Evolutionary conservation across 352 stramenopile genomes (phyloP), one percentile per base, ranked within the genome.

Genomic region (Phytophthora macrochlamydospora): DNA sequence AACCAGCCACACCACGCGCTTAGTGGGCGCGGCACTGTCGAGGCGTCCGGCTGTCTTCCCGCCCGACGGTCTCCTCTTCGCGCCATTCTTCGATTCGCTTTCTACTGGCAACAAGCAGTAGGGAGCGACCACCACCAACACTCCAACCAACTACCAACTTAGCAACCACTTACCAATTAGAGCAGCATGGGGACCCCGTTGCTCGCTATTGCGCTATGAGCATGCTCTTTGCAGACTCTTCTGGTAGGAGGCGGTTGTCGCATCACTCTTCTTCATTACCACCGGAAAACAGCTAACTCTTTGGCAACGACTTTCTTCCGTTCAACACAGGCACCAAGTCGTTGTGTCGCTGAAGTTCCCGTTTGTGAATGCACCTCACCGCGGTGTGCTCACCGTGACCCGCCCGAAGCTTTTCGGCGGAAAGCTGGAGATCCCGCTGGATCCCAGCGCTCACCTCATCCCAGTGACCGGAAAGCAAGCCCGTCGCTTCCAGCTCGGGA

Each of bases 121-220:
- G 33, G 44, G 48, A 43, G 33, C 24, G 55, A 49, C 18, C 5
- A 44, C 29, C 29, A 60, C 31, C 52, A 24, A 24, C 18, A 24
- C 18, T 24, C 18, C 18, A 30, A 53, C 31, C 55, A 61, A 53
- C 18, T 14, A 52, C 45, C n/a, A 44, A 38, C 57, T 48, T 53
- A 11, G 30, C 1, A n/a, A 55, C n/a, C 42, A 60, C 33, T 43
- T 14, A 44, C 24, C 30, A 4, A 51, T 14, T 28, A 43, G n/a
- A 3, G 29, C 42, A 46, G 51, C 33, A 67, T 67, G 59, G 56
- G 6, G 29, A 11, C 44, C 40, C 54, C 24, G 9, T 54, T 13
- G 43, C 24, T 62, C 59, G 61, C 40, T 44, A 35, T 28, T 62
- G 59, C 44, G 33, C 59, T 1, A 67, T 67, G 59, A 67, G 62